These are phyloP conservation scores for Quillaja saponaria DNA, from an alignment of 306 rosid species.

Conservation along the genomic window DNA sequence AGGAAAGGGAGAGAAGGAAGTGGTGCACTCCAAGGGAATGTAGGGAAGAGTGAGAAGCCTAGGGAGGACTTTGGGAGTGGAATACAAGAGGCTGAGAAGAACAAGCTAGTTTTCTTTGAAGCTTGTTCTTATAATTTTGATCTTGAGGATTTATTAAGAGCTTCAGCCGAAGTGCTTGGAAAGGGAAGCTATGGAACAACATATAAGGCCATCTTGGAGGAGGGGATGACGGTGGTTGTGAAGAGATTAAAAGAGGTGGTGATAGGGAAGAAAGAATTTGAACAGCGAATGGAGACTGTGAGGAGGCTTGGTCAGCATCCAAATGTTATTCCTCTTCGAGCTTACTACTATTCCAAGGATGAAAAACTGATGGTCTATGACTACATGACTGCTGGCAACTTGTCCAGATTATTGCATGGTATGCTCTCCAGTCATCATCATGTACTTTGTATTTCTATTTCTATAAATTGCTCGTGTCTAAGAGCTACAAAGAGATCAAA, in stretches of 20 bases:
- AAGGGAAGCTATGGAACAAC: slow-evolving; percentile 82
- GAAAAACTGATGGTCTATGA: slow-evolving; percentile 73
- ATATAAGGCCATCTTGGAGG: slow-evolving; percentile 80
- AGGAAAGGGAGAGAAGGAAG: slow-evolving; percentile 39
- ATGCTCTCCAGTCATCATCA: slow-evolving; percentile 25
- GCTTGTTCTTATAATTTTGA: slow-evolving; percentile 63
- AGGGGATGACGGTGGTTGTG: slow-evolving; percentile 67
- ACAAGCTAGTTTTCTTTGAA: slow-evolving; percentile 61
- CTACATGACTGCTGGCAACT: slow-evolving; percentile 55
- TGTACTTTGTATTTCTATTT: slow-evolving; percentile 15
- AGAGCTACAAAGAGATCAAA: slow-evolving; percentile 15
- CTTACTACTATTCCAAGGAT: slow-evolving; percentile 80
- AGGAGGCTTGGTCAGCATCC: slow-evolving; percentile 60
- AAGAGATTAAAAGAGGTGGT: slow-evolving; percentile 71
- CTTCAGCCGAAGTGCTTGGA: slow-evolving; percentile 83
- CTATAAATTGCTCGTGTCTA: too few relatives aligned
- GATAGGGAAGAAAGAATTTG: slow-evolving; percentile 66
- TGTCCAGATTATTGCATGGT: slow-evolving; percentile 69
- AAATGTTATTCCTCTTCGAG: slow-evolving; percentile 61
- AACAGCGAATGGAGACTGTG: slow-evolving; percentile 70
- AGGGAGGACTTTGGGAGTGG: slow-evolving; percentile 73
- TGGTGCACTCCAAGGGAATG: slow-evolving; percentile 41
- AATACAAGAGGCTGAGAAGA: slow-evolving; percentile 75
- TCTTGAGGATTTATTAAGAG: slow-evolving; percentile 79
- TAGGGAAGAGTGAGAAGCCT: slow-evolving; percentile 45